Base-by-base conservation (phyloP, 1,284 basidiomycete genomes). In the Mycosarcoma maydis region DNA sequence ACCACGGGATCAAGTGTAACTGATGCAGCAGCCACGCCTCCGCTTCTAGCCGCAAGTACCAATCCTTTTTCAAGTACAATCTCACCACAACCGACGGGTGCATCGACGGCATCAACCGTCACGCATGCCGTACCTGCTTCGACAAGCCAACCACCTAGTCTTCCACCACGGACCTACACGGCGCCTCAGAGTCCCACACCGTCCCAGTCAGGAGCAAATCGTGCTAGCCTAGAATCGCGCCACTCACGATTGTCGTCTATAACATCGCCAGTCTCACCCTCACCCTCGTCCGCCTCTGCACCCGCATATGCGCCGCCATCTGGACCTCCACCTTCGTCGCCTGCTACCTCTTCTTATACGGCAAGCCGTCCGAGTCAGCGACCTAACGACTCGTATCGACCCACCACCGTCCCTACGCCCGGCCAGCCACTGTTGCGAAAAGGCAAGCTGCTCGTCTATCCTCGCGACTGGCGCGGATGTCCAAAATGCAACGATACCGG, bases 401-500 rank as follows among this genome's bases (percentile, higher is more conserved):
- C 68, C 1, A 72, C 68, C 19, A 66, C 68, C 8, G 67, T 64
- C 4, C 67, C 71, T 3, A 67, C 62, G 3, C 67, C 71, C 4
- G 71, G 71, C 2, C 61, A 62, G 33, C 71, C 71, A 0, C 41
- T 73, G 13, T 38, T 73, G 23, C 50, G 67, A 17, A 70, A 70
- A 22, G 67, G 67, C 26, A 73, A 70, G 34, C 44, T 73, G 3
- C 58, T 73, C 41, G 58, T 73, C 20, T 73, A 70, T 13, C 71
- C 71, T 4, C 48, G 45, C 23, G 51, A 56, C 42, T 62, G 67
- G 67, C 40, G 46, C 5, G 71, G 67, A 7, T 73, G 71, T 42
- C 53, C 59, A 22, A 73, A 73, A 42, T 73, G 71, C 32, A 45
- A 70, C 34, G 64, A 70, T 16, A 73, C 66, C 6, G 71, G 71